Evolutionary conservation across 1,139 yeast genomes (phyloP).

Genomic region (Saccharomyces hybrid): DNA sequence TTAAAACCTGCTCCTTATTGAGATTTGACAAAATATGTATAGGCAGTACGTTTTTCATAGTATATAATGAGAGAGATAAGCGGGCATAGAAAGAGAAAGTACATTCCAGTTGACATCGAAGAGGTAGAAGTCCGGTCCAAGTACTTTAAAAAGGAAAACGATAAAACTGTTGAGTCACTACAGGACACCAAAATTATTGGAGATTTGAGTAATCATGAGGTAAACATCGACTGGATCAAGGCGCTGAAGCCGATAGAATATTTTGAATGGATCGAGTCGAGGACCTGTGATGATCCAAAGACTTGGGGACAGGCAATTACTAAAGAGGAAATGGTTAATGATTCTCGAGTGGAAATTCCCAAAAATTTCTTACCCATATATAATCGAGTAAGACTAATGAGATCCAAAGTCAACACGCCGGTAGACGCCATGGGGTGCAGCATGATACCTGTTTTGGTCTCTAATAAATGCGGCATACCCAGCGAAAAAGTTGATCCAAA

Average conservation of each 20-base stretch:
- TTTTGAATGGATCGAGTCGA: constrained; percentile 20
- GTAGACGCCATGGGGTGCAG: constrained; percentile 91
- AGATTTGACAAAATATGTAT: neutral
- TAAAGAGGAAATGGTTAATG: constrained; percentile 1
- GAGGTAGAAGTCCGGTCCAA: constrained; percentile 6
- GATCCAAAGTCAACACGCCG: constrained; percentile 60
- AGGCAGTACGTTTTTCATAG: neutral
- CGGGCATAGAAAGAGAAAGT: constrained; percentile 9
- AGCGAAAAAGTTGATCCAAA: constrained; percentile 34
- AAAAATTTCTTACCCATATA: constrained; percentile 35
- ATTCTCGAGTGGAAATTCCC: constrained; percentile 31
- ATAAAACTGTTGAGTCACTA: neutral
- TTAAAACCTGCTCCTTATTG: neutral
- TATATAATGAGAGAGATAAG: constrained; percentile 2
- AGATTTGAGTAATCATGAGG: constrained; percentile 3
- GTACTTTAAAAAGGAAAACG: constrained; percentile 15
- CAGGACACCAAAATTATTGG: neutral
- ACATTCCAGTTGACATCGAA: constrained; percentile 13
- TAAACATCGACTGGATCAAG: constrained; percentile 24
- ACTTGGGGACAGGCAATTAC: constrained; percentile 19
- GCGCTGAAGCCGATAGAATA: constrained; percentile 21
- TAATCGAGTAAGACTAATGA: constrained; percentile 37
- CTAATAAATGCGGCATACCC: constrained; percentile 23
- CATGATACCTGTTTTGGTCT: constrained; percentile 50
- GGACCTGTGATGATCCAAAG: constrained; percentile 21